phyloP scores from a whole-genome alignment of 192 early-diverging fungal genomes.

The Coemansia sp. region DNA sequence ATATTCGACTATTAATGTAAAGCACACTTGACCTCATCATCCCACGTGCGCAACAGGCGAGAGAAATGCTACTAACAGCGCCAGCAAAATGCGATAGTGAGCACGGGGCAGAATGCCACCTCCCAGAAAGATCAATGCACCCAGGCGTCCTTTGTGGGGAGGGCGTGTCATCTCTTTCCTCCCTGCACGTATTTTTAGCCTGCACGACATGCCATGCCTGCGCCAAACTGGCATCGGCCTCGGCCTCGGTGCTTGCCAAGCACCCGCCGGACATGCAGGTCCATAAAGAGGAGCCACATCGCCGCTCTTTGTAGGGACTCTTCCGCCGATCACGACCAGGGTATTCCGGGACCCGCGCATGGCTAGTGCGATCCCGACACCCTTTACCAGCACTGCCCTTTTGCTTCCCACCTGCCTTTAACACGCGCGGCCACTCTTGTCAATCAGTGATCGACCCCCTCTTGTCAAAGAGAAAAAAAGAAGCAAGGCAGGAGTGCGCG shows the following conservation, averaged over 20 bases:
- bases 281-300: slow-evolving; percentile 7
- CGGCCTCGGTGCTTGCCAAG: neutral
- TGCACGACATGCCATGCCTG: neutral
- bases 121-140: neutral
- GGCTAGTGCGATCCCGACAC: neutral
- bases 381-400: neutral
- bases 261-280: slow-evolving; percentile 6
- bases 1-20: neutral
- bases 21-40: slow-evolving; percentile 1
- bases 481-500: neutral
- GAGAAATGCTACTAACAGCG: neutral
- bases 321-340: slow-evolving; percentile 5
- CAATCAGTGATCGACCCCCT: neutral
- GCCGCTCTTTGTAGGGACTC: neutral
- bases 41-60: neutral
- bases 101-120: neutral
- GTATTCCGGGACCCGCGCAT: neutral
- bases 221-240: neutral
- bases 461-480: neutral
- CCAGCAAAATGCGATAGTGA: neutral
- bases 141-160: neutral
- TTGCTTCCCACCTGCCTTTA: neutral
- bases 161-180: neutral
- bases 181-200: neutral
- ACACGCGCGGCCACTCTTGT: neutral